A percentile compares a stretch with the other conserved stretches of the same genome.
phyloP scores from a whole-genome alignment of 305 asterid genomes.

The Fraxinus albicans region DNA sequence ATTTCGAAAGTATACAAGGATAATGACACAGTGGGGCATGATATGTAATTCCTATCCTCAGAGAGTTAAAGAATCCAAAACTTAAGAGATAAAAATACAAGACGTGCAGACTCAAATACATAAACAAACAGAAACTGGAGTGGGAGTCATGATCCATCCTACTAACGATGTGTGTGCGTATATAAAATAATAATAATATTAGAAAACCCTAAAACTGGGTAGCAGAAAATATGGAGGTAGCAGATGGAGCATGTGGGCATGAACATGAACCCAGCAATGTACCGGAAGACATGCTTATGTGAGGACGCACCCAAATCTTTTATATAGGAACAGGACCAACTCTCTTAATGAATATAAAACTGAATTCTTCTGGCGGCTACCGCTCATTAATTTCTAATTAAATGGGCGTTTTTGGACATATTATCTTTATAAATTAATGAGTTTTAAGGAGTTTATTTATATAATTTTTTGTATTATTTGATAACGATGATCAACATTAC shows the following conservation, averaged over 20 bases:
- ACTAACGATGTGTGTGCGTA: background rate
- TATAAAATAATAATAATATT: background rate
- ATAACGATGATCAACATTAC: background rate
- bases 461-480: too few species aligned
- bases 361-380: background rate
- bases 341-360: background rate
- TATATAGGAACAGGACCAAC: background rate
- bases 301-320: constrained; percentile 34
- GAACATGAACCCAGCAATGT: constrained; percentile 29
- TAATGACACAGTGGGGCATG: constrained; percentile 14
- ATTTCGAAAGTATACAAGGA: background rate
- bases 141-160: background rate
- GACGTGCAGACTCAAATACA: background rate
- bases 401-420: background rate
- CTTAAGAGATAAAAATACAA: background rate
- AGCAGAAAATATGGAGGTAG: constrained; percentile 42
- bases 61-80: background rate
- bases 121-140: background rate
- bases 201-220: constrained; percentile 27
- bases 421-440: background rate
- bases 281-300: constrained; percentile 47
- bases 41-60: constrained; percentile 28
- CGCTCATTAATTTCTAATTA: background rate
- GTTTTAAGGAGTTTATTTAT: background rate
- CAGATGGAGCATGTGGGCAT: constrained; percentile 39